These are phyloP conservation scores for Polytrichum commune DNA, from an alignment of 225 moss, liverwort and hornwort species.

Conservation along the genomic window DNA sequence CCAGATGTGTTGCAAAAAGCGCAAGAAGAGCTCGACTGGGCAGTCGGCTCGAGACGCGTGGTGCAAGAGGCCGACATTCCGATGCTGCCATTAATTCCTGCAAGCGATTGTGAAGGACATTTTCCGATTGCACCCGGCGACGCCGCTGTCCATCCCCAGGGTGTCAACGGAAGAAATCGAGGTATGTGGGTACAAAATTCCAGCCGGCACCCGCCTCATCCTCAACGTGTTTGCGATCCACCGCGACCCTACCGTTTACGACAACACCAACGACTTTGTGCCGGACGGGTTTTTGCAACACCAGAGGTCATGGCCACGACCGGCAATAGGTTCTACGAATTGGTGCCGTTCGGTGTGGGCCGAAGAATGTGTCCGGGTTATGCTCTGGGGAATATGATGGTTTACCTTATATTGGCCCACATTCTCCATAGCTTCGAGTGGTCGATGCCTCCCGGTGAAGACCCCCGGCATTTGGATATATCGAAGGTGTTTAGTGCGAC, in stretches of 20 bases:
- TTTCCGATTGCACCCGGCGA: slow-evolving; percentile 48
- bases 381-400: slow-evolving; percentile 10
- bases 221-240: slow-evolving; percentile 54
- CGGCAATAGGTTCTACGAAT: slow-evolving; percentile 32
- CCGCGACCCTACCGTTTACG: slow-evolving; percentile 33
- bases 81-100: slow-evolving; percentile 24
- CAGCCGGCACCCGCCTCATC: slow-evolving; percentile 54
- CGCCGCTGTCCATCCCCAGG: slow-evolving; percentile 39
- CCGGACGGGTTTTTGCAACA: slow-evolving; percentile 49
- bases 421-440: slow-evolving; percentile 30
- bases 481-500: slow-evolving; percentile 5
- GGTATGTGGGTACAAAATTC: slow-evolving; percentile 43
- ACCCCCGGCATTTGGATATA: slow-evolving; percentile 14
- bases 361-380: slow-evolving; percentile 27
- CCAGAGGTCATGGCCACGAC: slow-evolving; percentile 25
- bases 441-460: slow-evolving; percentile 21
- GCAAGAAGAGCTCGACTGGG: slow-evolving; percentile 57
- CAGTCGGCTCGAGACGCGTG: slow-evolving; percentile 42
- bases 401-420: slow-evolving; percentile 14
- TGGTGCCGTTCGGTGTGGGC: slow-evolving; percentile 54
- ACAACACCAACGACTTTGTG: slow-evolving; percentile 38
- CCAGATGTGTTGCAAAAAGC: slow-evolving; percentile 32
- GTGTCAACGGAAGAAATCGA: slow-evolving; percentile 37
- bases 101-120: slow-evolving; percentile 62
- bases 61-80: slow-evolving; percentile 45